phyloP scores from a whole-genome alignment of 2,329 filamentous ascomycete species.

The Fusarium sp. region DNA sequence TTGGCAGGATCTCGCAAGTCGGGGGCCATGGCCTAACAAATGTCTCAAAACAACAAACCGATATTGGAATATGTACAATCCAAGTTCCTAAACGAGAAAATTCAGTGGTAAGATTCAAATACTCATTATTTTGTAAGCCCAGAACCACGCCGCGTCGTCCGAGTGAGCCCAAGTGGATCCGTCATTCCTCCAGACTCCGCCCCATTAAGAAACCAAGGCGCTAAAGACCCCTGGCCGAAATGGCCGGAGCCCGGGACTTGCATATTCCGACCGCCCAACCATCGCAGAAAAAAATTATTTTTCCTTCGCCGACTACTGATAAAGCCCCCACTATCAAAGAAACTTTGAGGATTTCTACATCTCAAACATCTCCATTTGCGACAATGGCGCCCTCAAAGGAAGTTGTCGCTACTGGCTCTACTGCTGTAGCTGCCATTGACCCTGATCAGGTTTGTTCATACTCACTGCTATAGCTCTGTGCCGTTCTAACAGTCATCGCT shows the following conservation, averaged over 20 bases:
- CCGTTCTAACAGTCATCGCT: slow-evolving; percentile 17
- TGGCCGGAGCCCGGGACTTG: slow-evolving; percentile 52
- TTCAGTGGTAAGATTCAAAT: slow-evolving; percentile 19
- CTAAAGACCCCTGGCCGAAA: slow-evolving; percentile 18
- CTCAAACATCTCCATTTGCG: slow-evolving; percentile 40
- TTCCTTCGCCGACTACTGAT: slow-evolving; percentile 47
- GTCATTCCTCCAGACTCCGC: slow-evolving; percentile 34
- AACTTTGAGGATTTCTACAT: slow-evolving; percentile 42
- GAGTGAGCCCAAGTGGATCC: slow-evolving; percentile 33
- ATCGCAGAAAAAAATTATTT: slow-evolving; percentile 50
- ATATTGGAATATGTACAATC: background rate
- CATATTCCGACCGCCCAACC: slow-evolving; percentile 55
- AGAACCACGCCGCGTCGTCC: slow-evolving; percentile 1
- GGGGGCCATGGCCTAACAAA: slow-evolving; percentile 13
- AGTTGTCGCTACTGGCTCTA: slow-evolving; percentile 53
- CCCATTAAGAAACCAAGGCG: background rate
- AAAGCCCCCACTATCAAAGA: slow-evolving; percentile 52
- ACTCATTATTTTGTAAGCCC: slow-evolving; percentile 31
- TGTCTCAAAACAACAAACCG: too few relatives aligned
- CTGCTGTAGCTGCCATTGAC: slow-evolving; percentile 55
- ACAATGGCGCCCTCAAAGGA: slow-evolving; percentile 61
- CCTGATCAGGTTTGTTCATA: slow-evolving; percentile 58
- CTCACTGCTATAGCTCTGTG: background rate
- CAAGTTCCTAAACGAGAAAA: background rate
- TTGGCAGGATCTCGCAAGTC: slow-evolving; percentile 31